Base-by-base conservation (phyloP, 2,329 filamentous ascomycete genomes). In the Zasmidium citrigriseum region DNA sequence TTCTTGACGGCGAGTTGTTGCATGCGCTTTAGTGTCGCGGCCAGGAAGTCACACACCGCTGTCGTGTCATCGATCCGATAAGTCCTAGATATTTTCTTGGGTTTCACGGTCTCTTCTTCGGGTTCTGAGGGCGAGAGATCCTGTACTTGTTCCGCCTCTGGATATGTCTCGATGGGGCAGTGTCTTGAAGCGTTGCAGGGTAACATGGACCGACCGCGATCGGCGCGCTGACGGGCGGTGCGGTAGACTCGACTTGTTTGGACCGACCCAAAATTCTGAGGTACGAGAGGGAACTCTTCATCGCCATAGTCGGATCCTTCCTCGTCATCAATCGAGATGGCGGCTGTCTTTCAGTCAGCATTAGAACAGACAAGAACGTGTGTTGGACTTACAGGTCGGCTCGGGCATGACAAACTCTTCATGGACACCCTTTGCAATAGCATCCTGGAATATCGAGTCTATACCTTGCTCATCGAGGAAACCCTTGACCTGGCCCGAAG, bases 1-100 rank as follows among this genome's bases (percentile, higher is more conserved):
- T 86, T 76, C 72, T 91, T 91, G 75, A 87, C 88, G 5, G 86
- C 83, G 1, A 85, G 82, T 66, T 92, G 89, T 67, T 91, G 88
- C 64, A 88, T 83, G 58, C 83, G 49, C 54, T 60, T 64, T 12
- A 66, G 46, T 44, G 60, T 50, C 25, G 44, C 58, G 21, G 18
- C 21, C 14, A 66, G 34, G 47, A 64, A 66, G 1, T 24, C 44
- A 5, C 34, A 49, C 44, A 66, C 60, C 27, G 49, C 48, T 3
- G 38, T 56, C 4, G 46, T 44, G n/a, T 64, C 56, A 38, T 62
- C 56, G n/a, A 66, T 61, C 10, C 57, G 52, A 23, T 64, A 60
- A 24, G 29, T 55, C 45, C 59, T 55, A 23, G 57, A 29, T 23
- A 46, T 46, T 24, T 44, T 61, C n/a, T 47, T 52, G 38, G 20